Evolutionary conservation across 202 grass and related monocot species (phyloP).

Genomic region (Panicum hallii): DNA sequence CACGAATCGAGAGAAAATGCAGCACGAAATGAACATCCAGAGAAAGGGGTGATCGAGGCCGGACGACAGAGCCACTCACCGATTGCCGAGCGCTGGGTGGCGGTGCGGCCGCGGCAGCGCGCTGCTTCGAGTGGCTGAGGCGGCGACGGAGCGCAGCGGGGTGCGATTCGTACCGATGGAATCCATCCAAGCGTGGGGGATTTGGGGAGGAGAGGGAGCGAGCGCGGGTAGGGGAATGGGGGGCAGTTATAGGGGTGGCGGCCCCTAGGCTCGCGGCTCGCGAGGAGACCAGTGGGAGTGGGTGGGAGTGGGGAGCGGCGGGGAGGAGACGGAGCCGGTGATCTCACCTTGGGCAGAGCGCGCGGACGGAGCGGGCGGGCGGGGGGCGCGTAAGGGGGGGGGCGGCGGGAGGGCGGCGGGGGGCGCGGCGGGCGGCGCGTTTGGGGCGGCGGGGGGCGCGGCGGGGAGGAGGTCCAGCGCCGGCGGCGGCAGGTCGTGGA

Average conservation of each 20-base stretch:
- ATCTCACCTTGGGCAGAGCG: constrained; percentile 50
- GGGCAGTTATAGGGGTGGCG: constrained; percentile 41
- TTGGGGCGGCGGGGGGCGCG: too few species aligned
- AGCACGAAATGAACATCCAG: constrained; percentile 7
- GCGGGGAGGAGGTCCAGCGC: too few species aligned
- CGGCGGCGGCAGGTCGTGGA: too few species aligned
- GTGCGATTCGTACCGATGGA: constrained; percentile 38
- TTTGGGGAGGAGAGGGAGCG: not conserved
- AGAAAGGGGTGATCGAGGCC: not conserved
- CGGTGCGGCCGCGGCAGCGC: constrained; percentile 8
- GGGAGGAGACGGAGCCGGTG: constrained; percentile 41
- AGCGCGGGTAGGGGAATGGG: not conserved
- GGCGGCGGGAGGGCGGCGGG: too few species aligned
- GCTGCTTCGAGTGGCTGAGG: constrained; percentile 26
- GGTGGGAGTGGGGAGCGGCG: not conserved
- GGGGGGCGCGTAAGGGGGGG: too few species aligned
- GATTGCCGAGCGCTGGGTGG: not conserved
- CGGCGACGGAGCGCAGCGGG: constrained; percentile 38
- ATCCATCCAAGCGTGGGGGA: constrained; percentile 49
- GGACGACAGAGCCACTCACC: constrained; percentile 13
- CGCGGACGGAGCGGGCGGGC: not conserved
- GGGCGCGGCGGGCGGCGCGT: too few species aligned
- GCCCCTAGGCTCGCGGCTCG: constrained; percentile 13
- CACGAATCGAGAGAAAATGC: constrained; percentile 40
- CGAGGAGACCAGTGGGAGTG: constrained; percentile 13